A percentile compares a stretch with the other conserved stretches of the same genome.
These are phyloP conservation scores for Herpetospermum pedunculosum DNA, from an alignment of 306 rosid species.

Conservation along the genomic window DNA sequence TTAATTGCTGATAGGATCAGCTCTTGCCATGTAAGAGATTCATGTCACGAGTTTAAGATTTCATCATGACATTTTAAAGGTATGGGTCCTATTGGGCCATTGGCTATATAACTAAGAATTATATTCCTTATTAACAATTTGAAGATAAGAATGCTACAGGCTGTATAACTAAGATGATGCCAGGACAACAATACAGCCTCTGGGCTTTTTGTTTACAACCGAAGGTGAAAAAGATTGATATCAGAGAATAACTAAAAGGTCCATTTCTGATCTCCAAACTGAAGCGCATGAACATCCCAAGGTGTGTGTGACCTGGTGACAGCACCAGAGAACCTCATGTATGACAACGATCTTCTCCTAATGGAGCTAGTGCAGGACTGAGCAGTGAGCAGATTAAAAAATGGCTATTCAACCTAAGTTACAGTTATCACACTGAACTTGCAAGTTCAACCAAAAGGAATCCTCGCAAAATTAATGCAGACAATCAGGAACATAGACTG, in stretches of 20 bases:
- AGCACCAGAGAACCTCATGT: neutral
- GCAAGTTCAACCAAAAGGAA: neutral
- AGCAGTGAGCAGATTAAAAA: neutral
- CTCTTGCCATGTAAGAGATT: neutral
- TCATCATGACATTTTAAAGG: neutral
- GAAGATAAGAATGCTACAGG: neutral
- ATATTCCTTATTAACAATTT: neutral
- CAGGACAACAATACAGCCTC: neutral
- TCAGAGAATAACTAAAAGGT: neutral
- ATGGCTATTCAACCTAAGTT: neutral
- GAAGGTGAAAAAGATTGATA: neutral
- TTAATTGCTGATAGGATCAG: neutral
- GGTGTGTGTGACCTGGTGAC: neutral
- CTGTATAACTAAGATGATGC: neutral
- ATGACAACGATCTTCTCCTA: neutral
- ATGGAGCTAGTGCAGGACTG: neutral
- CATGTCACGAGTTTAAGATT: neutral
- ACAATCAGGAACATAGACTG: neutral
- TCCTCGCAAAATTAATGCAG: neutral
- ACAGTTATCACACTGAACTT: neutral
- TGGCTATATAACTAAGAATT: neutral
- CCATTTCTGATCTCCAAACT: neutral
- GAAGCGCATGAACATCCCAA: neutral
- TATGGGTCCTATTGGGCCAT: neutral
- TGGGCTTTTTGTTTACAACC: neutral